Conservation (phyloP, 2,329 filamentous ascomycete genomes). For the Alternaria hordeiaustralica region DNA sequence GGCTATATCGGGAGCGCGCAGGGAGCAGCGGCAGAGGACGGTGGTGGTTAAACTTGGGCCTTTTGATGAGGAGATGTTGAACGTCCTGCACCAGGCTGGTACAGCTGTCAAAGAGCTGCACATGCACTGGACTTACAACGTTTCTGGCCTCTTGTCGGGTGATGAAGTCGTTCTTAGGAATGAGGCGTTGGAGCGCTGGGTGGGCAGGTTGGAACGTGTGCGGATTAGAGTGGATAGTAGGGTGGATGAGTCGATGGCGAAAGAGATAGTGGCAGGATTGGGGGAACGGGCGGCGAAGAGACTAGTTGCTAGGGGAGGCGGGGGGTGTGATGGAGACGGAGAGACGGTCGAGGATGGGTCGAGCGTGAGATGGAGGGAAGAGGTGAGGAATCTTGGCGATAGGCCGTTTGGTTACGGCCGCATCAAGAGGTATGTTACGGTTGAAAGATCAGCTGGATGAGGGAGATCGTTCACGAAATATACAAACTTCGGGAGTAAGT, state of each 20-base stretch:
- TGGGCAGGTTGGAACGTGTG: not conserved
- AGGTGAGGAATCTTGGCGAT: not conserved
- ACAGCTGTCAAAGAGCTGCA: not conserved
- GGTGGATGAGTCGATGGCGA: not conserved
- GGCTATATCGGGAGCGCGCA: not conserved
- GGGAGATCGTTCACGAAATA: not conserved
- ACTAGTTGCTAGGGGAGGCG: not conserved
- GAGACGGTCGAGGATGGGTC: not conserved
- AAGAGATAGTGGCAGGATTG: not conserved
- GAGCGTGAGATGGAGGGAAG: not conserved
- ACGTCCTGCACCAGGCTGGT: not conserved
- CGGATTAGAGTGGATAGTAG: not conserved
- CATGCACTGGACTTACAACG: not conserved
- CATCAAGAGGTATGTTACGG: not conserved
- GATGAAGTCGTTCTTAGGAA: not conserved
- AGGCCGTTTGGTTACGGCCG: not conserved
- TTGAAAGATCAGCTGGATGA: not conserved
- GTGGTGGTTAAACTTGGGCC: not conserved
- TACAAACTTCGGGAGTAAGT: not conserved
- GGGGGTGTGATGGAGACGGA: not conserved
- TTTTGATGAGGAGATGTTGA: not conserved
- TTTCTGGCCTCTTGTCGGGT: not conserved
- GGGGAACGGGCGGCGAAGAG: not conserved
- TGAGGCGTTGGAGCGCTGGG: not conserved
- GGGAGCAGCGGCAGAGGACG: not conserved